Evolutionary conservation across 768 basidiomycete genomes (phyloP).

Genomic region (Hericium alpestre): DNA sequence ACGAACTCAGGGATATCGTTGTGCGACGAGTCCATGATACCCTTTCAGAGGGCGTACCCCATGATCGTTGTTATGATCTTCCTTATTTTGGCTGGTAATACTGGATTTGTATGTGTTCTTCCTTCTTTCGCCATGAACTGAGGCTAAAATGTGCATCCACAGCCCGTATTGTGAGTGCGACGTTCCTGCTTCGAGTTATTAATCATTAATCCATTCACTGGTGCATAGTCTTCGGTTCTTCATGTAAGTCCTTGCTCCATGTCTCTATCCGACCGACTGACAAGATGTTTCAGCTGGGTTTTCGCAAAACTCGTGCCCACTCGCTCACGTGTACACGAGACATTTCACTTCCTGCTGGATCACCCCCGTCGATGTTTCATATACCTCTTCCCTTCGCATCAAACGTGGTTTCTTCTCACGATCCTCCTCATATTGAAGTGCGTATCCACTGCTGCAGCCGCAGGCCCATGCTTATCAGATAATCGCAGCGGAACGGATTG

Average conservation of each 20-base stretch:
- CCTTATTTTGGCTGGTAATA: constrained; percentile 85
- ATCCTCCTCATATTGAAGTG: constrained; percentile 65
- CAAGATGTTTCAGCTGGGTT: constrained; percentile 48
- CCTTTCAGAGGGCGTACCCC: constrained; percentile 78
- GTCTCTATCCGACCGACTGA: constrained; percentile 1
- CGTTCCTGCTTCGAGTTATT: not conserved
- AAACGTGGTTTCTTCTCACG: constrained; percentile 82
- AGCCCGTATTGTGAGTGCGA: constrained; percentile 77
- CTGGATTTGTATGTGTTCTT: constrained; percentile 68
- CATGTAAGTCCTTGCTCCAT: constrained; percentile 45
- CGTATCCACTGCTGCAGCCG: constrained; percentile 12
- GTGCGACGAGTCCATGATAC: constrained; percentile 84
- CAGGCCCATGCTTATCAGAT: too few relatives aligned
- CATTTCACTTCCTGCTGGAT: constrained; percentile 84
- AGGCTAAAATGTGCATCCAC: constrained; percentile 3
- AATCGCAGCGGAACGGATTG: constrained; percentile 63
- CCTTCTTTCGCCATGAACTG: not conserved
- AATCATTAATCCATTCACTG: not conserved
- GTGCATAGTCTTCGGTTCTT: constrained; percentile 57
- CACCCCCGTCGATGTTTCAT: constrained; percentile 90
- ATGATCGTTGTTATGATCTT: constrained; percentile 67
- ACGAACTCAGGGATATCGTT: constrained; percentile 85
- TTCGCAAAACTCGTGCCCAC: constrained; percentile 50
- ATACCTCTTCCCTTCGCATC: constrained; percentile 85
- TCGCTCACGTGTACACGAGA: constrained; percentile 58